Evolutionary conservation across 331 rosid genomes (phyloP).

Genomic region (Prunus yedoensis): DNA sequence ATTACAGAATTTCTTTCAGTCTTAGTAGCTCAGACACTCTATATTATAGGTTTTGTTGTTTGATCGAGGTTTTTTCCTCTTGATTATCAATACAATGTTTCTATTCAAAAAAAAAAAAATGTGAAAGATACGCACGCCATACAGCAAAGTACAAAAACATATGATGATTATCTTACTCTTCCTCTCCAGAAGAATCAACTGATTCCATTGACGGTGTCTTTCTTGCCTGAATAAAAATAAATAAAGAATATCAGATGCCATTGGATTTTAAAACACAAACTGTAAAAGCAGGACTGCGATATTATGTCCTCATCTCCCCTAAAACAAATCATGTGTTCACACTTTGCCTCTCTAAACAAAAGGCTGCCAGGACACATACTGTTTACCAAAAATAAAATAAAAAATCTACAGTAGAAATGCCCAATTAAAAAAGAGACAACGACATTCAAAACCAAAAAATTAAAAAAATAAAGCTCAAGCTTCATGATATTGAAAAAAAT

Average conservation of each 20-base stretch:
- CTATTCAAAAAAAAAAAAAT: no score
- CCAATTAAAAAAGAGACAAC: background rate
- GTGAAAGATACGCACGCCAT: background rate
- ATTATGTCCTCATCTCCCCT: background rate
- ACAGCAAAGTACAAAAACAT: conserved; percentile 2
- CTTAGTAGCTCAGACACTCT: no score
- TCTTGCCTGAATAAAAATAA: conserved; percentile 67
- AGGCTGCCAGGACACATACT: background rate
- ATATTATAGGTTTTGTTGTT: no score
- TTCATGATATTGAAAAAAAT: background rate
- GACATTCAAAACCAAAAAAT: background rate
- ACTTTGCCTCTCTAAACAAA: background rate
- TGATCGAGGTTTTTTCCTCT: no score
- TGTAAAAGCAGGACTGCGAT: background rate
- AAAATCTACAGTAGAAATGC: background rate
- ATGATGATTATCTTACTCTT: conserved; percentile 70
- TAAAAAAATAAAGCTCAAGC: background rate
- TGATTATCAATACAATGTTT: no score
- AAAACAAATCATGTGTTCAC: background rate
- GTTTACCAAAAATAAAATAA: background rate
- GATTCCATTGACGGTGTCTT: conserved; percentile 92
- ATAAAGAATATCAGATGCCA: conserved; percentile 10
- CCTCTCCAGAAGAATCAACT: conserved; percentile 97
- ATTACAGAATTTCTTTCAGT: no score
- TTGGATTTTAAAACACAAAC: conserved; percentile 1